Conservation (phyloP, 208 protist species). For the Crithidia brevicula region DNA sequence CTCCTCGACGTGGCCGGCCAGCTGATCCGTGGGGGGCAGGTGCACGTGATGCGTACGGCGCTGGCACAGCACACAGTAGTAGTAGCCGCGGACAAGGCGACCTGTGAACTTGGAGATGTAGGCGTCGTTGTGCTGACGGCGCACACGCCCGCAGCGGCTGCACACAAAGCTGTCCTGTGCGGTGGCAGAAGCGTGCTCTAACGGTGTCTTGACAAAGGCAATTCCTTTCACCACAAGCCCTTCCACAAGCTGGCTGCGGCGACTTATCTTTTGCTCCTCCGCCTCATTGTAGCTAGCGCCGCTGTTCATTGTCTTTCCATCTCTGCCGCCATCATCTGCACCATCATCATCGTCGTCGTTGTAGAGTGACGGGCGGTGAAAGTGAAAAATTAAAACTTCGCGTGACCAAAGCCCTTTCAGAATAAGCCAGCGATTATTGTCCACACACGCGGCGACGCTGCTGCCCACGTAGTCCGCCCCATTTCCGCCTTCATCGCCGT, state of each 20-base stretch:
- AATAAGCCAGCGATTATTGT: constrained; percentile 55
- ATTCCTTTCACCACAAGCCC: constrained; percentile 30
- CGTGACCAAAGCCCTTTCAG: constrained; percentile 40
- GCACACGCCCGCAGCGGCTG: constrained; percentile 42
- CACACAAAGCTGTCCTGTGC: constrained; percentile 39
- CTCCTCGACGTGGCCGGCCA: constrained; percentile 1
- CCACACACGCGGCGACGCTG: constrained; percentile 44
- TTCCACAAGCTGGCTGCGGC: constrained; percentile 19
- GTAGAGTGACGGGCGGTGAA: not conserved
- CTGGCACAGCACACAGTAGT: constrained; percentile 43
- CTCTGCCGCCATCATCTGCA: no score
- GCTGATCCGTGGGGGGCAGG: constrained; percentile 14
- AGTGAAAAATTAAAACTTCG: constrained; percentile 44
- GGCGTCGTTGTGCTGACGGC: constrained; percentile 12
- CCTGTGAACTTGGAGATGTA: constrained; percentile 23
- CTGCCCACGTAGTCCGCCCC: constrained; percentile 34
- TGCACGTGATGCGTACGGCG: constrained; percentile 31
- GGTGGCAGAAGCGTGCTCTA: not conserved
- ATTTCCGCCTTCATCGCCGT: constrained; percentile 31
- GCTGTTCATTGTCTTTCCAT: no score
- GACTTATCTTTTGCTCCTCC: constrained; percentile 3
- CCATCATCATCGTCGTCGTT: not conserved
- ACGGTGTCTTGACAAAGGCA: constrained; percentile 20
- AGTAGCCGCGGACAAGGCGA: constrained; percentile 14
- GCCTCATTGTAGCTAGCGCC: not conserved